Evolutionary conservation across 2,329 filamentous ascomycete genomes (phyloP).

Genomic region (Trichoderma harzianum): DNA sequence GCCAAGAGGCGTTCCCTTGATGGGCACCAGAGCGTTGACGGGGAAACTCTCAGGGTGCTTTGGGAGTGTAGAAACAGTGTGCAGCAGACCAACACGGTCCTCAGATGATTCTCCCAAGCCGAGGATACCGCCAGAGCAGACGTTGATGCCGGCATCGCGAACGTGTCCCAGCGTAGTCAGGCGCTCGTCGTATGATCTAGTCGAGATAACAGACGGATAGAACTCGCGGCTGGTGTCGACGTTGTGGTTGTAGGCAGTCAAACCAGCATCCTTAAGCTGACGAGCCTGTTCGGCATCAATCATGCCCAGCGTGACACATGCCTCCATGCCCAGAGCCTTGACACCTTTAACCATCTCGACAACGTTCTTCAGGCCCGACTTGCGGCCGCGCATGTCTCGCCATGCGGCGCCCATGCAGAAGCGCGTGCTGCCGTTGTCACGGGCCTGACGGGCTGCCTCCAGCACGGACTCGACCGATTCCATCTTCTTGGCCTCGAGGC

Average conservation of each 20-base stretch:
- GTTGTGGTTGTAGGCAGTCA: slow-evolving; percentile 95
- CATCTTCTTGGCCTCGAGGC: slow-evolving; percentile 75
- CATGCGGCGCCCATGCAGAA: slow-evolving; percentile 97
- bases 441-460: slow-evolving; percentile 70
- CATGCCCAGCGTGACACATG: slow-evolving; percentile 92
- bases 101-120: slow-evolving; percentile 75
- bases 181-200: slow-evolving; percentile 81
- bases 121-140: slow-evolving; percentile 86
- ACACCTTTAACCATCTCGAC: slow-evolving; percentile 83
- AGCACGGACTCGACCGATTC: slow-evolving; percentile 78
- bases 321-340: slow-evolving; percentile 79
- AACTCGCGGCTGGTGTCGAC: slow-evolving; percentile 87
- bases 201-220: slow-evolving; percentile 83
- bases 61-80: slow-evolving; percentile 78
- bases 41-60: slow-evolving; percentile 86
- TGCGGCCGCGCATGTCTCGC: slow-evolving; percentile 90
- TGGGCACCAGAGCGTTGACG: slow-evolving; percentile 86
- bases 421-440: slow-evolving; percentile 78
- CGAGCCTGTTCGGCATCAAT: slow-evolving; percentile 77
- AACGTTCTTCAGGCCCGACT: slow-evolving; percentile 78
- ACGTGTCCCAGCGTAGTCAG: slow-evolving; percentile 76
- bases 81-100: slow-evolving; percentile 78
- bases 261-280: slow-evolving; percentile 76
- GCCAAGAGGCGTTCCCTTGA: slow-evolving; percentile 82
- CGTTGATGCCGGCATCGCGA: slow-evolving; percentile 80